A percentile compares a stretch with the other conserved stretches of the same genome.
Evolutionary conservation across 1,139 yeast species (phyloP).

Genomic region (Hemisphaericaspora xylanilytica): DNA sequence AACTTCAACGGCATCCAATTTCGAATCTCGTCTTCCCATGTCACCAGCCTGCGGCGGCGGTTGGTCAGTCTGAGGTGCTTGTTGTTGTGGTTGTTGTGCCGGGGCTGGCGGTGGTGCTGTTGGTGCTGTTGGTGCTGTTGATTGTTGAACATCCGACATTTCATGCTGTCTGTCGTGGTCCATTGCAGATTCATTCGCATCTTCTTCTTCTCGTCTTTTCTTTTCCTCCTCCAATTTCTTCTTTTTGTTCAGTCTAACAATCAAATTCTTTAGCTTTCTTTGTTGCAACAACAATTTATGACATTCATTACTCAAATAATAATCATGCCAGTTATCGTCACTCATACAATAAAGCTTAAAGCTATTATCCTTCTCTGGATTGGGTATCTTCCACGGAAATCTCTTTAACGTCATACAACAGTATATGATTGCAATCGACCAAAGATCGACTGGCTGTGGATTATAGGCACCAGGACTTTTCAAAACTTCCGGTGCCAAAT

Average conservation of each 20-base stretch:
- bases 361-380: constrained; percentile 75
- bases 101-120: background rate
- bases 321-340: constrained; percentile 51
- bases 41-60: constrained; percentile 2
- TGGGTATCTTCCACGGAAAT: constrained; percentile 97
- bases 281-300: constrained; percentile 47
- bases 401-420: constrained; percentile 94
- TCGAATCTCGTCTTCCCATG: constrained; percentile 5
- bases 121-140: no score
- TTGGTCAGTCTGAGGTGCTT: background rate
- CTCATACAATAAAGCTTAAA: constrained; percentile 62
- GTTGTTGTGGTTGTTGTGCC: constrained; percentile 2
- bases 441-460: constrained; percentile 90
- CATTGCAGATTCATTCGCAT: background rate
- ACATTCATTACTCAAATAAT: constrained; percentile 50
- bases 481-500: constrained; percentile 94
- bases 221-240: constrained; percentile 25
- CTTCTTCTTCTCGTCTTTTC: constrained; percentile 3
- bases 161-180: background rate
- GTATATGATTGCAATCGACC: constrained; percentile 94
- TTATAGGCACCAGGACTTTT: constrained; percentile 67
- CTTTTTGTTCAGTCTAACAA: constrained; percentile 44
- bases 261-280: constrained; percentile 42
- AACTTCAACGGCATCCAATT: constrained; percentile 23
- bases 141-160: background rate